Percentiles rank a stretch among this genome's conserved stretches.
Conservation (phyloP, 2,329 filamentous ascomycete species). For the Aspergillus pseudonomiae region DNA sequence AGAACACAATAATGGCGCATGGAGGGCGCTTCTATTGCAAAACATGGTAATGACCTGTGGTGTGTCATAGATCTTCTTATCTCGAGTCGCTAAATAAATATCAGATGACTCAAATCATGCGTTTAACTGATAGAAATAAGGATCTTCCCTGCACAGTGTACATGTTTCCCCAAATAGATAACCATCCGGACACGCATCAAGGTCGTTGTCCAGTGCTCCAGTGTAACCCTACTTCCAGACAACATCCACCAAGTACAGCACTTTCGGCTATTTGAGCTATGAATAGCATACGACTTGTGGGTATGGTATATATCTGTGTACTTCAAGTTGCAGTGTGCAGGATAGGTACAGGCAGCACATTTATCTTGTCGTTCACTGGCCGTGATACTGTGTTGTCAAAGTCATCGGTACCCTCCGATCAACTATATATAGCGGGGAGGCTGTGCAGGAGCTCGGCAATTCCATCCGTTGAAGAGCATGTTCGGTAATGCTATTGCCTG, state of each 20-base stretch:
- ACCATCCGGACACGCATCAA: neutral
- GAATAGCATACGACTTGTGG: conserved; percentile 1
- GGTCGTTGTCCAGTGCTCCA: neutral
- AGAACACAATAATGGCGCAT: neutral
- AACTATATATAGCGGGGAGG: conserved; percentile 20
- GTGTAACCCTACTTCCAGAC: neutral
- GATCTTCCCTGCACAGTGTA: neutral
- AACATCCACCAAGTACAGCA: neutral
- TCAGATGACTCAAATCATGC: neutral
- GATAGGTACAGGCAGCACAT: conserved; percentile 15
- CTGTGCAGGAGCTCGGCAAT: conserved; percentile 15
- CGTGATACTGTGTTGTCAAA: neutral
- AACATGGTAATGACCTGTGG: neutral
- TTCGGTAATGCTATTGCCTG: conserved; percentile 2
- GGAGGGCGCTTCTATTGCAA: neutral
- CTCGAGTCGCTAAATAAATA: neutral
- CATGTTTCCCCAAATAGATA: neutral
- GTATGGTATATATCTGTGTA: neutral
- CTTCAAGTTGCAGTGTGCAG: neutral
- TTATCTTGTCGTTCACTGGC: conserved; percentile 13
- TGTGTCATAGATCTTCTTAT: neutral
- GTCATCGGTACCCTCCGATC: conserved; percentile 1
- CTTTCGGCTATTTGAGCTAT: neutral
- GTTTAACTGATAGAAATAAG: neutral
- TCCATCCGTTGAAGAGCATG: neutral